These are phyloP conservation scores for Leccinum arenicola DNA, from an alignment of 768 basidiomycete species.

Conservation along the genomic window DNA sequence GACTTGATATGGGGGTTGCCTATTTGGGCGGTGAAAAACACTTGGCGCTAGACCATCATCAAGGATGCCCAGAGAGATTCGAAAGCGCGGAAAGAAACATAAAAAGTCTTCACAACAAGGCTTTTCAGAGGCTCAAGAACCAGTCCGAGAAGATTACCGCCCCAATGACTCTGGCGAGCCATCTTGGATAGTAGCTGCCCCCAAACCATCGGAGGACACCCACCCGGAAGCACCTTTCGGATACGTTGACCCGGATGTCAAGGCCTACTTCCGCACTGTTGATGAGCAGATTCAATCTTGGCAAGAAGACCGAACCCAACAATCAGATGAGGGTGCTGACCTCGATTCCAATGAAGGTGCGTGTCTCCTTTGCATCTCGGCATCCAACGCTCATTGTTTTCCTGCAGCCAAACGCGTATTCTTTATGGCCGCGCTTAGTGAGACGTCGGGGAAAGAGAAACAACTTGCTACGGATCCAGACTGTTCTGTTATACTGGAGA, in stretches of 20 bases:
- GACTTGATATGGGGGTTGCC: not conserved
- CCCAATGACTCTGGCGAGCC: conserved; percentile 41
- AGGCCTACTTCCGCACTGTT: conserved; percentile 89
- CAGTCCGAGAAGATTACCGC: conserved; percentile 4
- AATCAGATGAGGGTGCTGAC: conserved; percentile 46
- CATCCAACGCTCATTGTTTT: not conserved
- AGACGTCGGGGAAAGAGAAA: conserved; percentile 86
- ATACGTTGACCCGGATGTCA: conserved; percentile 83
- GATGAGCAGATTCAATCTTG: conserved; percentile 86
- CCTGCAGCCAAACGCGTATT: conserved; percentile 69
- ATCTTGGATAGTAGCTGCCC: conserved; percentile 65
- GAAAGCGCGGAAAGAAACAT: conserved; percentile 76
- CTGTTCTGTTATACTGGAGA: conserved; percentile 85
- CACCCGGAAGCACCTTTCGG: conserved; percentile 83
- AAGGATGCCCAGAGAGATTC: conserved; percentile 68
- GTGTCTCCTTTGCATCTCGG: conserved; percentile 14
- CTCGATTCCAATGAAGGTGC: conserved; percentile 71
- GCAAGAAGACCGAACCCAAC: conserved; percentile 50
- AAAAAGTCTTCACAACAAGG: conserved; percentile 44
- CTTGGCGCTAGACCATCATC: not conserved
- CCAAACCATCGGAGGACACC: conserved; percentile 37
- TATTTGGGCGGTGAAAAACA: conserved; percentile 4
- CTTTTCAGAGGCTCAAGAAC: not conserved
- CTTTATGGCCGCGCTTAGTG: conserved; percentile 76
- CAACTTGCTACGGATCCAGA: conserved; percentile 92